phyloP scores from a whole-genome alignment of 306 rosid genomes.

The Ceratonia siliqua region DNA sequence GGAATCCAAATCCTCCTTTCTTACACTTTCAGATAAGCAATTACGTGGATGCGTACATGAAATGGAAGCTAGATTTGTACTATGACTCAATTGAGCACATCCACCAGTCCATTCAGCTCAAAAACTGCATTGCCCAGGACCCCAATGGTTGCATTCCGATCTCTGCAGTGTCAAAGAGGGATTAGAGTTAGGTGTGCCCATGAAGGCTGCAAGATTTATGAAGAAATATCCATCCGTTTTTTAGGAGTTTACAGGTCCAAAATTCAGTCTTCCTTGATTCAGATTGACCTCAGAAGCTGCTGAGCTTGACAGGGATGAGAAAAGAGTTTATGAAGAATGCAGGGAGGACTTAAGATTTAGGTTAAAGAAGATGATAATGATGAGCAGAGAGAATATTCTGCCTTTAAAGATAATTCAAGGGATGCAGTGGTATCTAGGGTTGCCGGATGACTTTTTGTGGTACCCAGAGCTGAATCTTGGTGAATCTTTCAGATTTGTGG shows the following conservation, averaged over 20 bases:
- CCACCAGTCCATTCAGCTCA: slow-evolving; percentile 59
- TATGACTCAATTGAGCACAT: slow-evolving; percentile 71
- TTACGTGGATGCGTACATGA: slow-evolving; percentile 83
- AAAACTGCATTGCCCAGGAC: slow-evolving; percentile 58
- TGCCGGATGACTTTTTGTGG: slow-evolving; percentile 66
- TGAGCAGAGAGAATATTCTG: slow-evolving; percentile 61
- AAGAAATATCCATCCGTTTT: slow-evolving; percentile 81
- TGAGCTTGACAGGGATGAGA: slow-evolving; percentile 70
- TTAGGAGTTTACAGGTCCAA: slow-evolving; percentile 70
- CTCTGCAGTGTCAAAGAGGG: slow-evolving; percentile 69
- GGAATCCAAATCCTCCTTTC: slow-evolving; percentile 34
- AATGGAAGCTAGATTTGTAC: slow-evolving; percentile 77
- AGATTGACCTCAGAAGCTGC: slow-evolving; percentile 74
- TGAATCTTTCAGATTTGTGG: slow-evolving; percentile 65
- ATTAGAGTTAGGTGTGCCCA: slow-evolving; percentile 56
- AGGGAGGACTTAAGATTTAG: slow-evolving; percentile 59
- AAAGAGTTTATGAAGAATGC: slow-evolving; percentile 55
- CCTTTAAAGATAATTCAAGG: slow-evolving; percentile 78
- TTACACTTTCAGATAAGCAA: slow-evolving; percentile 39
- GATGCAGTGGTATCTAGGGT: slow-evolving; percentile 86
- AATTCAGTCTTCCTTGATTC: slow-evolving; percentile 77
- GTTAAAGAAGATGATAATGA: slow-evolving; percentile 71
- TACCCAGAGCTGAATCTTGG: slow-evolving; percentile 54
- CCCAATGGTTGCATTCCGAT: slow-evolving; percentile 73
- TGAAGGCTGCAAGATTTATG: slow-evolving; percentile 68